Base-by-base conservation (phyloP, 1,139 yeast species). In the Nakaseomyces glabratus region DNA sequence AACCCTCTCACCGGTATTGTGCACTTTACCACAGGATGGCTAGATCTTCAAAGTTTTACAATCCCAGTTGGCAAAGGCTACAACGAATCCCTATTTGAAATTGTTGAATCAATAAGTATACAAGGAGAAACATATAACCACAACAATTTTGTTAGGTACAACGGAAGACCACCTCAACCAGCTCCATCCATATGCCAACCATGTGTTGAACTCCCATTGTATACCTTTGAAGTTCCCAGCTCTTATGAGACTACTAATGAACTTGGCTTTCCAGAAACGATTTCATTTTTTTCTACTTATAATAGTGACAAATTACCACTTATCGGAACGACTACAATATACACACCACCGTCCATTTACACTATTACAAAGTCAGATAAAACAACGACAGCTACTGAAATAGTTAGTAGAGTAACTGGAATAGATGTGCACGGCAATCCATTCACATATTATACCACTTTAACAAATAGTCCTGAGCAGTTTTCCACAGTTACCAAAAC, bases 261-360 rank as follows among this genome's bases (percentile, higher is more conserved):
- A 7, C 9, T 20, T 6, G 32, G 32, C 5, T 28, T 20, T 24
- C 6, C 24, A 7, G 24, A 28, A 20, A 20, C 24, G 4, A 9
- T 28, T 10, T 28, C 32, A 2, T 28, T 20, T n/a, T 20, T 7
- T 12, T 12, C 13, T 10, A 10, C 24, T 13, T 28, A 20, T 11
- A 24, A 20, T 6, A 4, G 20, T 9, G n/a, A n/a, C n/a, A 24
- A 24, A 20, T 20, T 20, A 6, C 32, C 32, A 13, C 12, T 19
- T n/a, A 28, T 20, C n/a, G 32, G 21, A 4, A 28, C 32, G 13
- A 9, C 32, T 4, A 28, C 32, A 8, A 6, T 8, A 9, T 33
- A 33, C 19, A 15, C 15, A 4, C 23, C 32, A 10, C 32, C 32
- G 6, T 10, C 12, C 4, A 4, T 26, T 6, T 26, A 26, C 30